phyloP scores from a whole-genome alignment of 768 basidiomycete genomes.

The Leccinum fibrillosum region DNA sequence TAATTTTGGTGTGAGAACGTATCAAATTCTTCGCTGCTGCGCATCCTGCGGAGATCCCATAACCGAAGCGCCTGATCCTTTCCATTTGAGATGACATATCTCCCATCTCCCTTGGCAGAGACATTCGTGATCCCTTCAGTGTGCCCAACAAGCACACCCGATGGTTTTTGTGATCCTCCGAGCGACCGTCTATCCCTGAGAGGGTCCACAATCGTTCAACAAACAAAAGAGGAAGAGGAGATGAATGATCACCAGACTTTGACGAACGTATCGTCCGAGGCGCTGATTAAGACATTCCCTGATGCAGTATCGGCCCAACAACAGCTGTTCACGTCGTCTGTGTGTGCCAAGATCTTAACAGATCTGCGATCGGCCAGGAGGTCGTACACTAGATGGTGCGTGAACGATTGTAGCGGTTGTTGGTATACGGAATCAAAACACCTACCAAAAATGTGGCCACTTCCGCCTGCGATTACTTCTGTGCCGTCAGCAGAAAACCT shows the following conservation, averaged over 20 bases:
- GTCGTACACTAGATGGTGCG: slow-evolving; percentile 71
- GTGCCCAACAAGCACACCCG: slow-evolving; percentile 91
- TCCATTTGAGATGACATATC: slow-evolving; percentile 92
- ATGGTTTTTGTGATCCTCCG: slow-evolving; percentile 61
- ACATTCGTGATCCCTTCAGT: slow-evolving; percentile 96
- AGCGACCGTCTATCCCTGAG: slow-evolving; percentile 52
- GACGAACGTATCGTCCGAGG: slow-evolving; percentile 90
- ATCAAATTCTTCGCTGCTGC: slow-evolving; percentile 66
- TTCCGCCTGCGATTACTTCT: slow-evolving; percentile 92
- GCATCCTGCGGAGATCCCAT: slow-evolving; percentile 96
- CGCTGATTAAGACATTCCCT: slow-evolving; percentile 92
- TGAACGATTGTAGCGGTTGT: neutral
- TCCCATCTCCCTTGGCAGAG: slow-evolving; percentile 93
- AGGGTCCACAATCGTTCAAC: neutral
- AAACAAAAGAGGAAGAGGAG: neutral
- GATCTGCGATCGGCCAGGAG: slow-evolving; percentile 74
- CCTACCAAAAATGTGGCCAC: slow-evolving; percentile 72
- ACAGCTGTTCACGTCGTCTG: slow-evolving; percentile 90
- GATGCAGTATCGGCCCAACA: slow-evolving; percentile 94
- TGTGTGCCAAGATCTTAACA: slow-evolving; percentile 84
- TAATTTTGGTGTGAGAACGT: slow-evolving; percentile 46
- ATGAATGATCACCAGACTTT: slow-evolving; percentile 81
- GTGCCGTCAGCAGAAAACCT: slow-evolving; percentile 95
- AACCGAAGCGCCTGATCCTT: slow-evolving; percentile 91
- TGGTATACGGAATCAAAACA: slow-evolving; percentile 1